A percentile compares a stretch with the other conserved stretches of the same genome.
Conservation (phyloP, 352 stramenopile genomes). For the Phytophthora cajani region DNA sequence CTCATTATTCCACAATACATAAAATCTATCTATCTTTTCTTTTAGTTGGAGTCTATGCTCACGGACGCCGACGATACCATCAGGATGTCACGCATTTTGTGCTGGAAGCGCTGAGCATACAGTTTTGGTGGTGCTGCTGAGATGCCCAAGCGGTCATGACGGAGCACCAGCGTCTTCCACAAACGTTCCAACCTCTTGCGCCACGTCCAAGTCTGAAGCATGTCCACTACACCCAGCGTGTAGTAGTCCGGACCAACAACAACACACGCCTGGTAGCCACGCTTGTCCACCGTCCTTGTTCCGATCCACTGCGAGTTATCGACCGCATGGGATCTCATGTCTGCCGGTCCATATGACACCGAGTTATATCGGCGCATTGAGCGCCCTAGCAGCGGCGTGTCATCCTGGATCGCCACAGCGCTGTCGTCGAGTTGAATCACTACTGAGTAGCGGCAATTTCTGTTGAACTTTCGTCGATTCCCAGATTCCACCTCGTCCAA, state of each 20-base stretch:
- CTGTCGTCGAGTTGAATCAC: slow-evolving; percentile 58
- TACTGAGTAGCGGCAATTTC: slow-evolving; percentile 79
- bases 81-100: slow-evolving; percentile 86
- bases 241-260: slow-evolving; percentile 89
- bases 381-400: slow-evolving; percentile 54
- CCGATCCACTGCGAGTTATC: slow-evolving; percentile 65
- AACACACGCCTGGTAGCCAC: slow-evolving; percentile 71
- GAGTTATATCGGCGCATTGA: slow-evolving; percentile 54
- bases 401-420: slow-evolving; percentile 32
- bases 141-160: slow-evolving; percentile 74
- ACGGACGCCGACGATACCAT: slow-evolving; percentile 73
- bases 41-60: slow-evolving; percentile 47
- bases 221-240: slow-evolving; percentile 90
- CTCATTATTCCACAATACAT: slow-evolving; percentile 37
- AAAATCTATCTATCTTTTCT: slow-evolving; percentile 21
- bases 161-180: slow-evolving; percentile 85
- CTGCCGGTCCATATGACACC: slow-evolving; percentile 41
- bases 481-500: slow-evolving; percentile 61
- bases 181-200: slow-evolving; percentile 81
- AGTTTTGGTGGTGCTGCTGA: slow-evolving; percentile 75
- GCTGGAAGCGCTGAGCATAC: slow-evolving; percentile 84
- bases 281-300: slow-evolving; percentile 63
- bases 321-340: slow-evolving; percentile 26
- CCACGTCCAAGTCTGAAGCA: slow-evolving; percentile 91
- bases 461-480: slow-evolving; percentile 62